Evolutionary conservation across 108 stramenopile genomes (phyloP).

Genomic region (Conticribra weissflogii): DNA sequence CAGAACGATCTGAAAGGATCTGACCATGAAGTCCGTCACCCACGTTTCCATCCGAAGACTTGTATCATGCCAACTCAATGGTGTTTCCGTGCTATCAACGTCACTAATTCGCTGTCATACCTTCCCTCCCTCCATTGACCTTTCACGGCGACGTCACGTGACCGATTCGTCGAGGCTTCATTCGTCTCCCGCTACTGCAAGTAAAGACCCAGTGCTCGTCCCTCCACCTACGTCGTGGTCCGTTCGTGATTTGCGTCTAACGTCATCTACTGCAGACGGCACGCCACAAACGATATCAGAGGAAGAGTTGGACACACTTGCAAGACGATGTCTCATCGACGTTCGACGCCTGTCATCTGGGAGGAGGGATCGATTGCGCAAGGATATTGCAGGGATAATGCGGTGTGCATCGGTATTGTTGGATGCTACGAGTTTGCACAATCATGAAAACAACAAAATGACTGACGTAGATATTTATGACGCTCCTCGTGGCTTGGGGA

Average conservation of each 20-base stretch:
- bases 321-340: slow-evolving; percentile 52
- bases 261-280: background rate
- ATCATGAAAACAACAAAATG: slow-evolving; percentile 1
- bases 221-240: slow-evolving; percentile 28
- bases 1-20: too few relatives aligned
- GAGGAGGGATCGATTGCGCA: slow-evolving; percentile 27
- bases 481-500: slow-evolving; percentile 44
- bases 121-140: too few relatives aligned
- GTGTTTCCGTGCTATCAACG: too few relatives aligned
- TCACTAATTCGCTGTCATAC: too few relatives aligned
- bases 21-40: too few relatives aligned
- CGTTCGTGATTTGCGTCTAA: slow-evolving; percentile 16
- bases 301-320: slow-evolving; percentile 41
- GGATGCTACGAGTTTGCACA: slow-evolving; percentile 21
- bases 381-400: slow-evolving; percentile 48
- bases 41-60: too few relatives aligned
- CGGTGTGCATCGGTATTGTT: slow-evolving; percentile 52
- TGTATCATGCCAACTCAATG: too few relatives aligned
- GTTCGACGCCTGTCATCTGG: slow-evolving; percentile 40
- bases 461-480: slow-evolving; percentile 53
- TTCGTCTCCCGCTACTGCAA: background rate
- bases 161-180: too few relatives aligned
- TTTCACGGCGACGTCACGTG: too few relatives aligned
- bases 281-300: slow-evolving; percentile 25
- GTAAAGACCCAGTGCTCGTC: background rate